phyloP scores from a whole-genome alignment of 2,329 filamentous ascomycete species.

The Penicillium sp. region DNA sequence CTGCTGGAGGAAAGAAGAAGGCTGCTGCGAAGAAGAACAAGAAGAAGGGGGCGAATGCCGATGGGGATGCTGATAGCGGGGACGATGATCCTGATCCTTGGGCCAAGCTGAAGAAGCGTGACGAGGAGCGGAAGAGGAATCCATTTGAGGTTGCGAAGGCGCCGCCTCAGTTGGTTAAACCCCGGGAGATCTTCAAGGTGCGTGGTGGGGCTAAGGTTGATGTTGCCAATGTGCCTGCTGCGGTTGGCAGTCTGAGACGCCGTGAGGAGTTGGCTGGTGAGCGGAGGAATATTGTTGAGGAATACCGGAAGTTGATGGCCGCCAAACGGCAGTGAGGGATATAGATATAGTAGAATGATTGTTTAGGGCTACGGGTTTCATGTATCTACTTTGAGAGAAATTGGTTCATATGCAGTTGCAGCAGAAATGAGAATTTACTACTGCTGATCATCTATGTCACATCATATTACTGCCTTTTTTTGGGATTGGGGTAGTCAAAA shows the following conservation, averaged over 20 bases:
- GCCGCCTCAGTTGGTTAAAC: conserved; percentile 69
- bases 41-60: conserved; percentile 44
- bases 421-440: conserved; percentile 15
- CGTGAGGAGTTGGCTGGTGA: conserved; percentile 72
- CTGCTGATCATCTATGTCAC: conserved; percentile 29
- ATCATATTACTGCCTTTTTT: conserved; percentile 38
- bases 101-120: conserved; percentile 67
- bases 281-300: conserved; percentile 68
- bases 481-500: conserved; percentile 17
- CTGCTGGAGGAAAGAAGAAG: conserved; percentile 51
- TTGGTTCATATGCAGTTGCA: conserved; percentile 24
- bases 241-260: conserved; percentile 68
- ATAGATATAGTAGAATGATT: background rate
- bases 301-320: conserved; percentile 70
- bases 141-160: conserved; percentile 63
- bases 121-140: conserved; percentile 38
- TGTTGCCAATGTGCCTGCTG: conserved; percentile 67
- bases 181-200: conserved; percentile 64
- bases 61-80: conserved; percentile 52
- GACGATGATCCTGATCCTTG: conserved; percentile 73
- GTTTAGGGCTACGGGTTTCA: background rate
- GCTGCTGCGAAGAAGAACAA: conserved; percentile 39
- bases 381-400: conserved; percentile 8
- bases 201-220: conserved; percentile 64
- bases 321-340: conserved; percentile 43